Evolutionary conservation across 1,284 basidiomycete species (phyloP), one percentile per base, ranked within the genome.

Genomic region (Xerocomus amazonicus): DNA sequence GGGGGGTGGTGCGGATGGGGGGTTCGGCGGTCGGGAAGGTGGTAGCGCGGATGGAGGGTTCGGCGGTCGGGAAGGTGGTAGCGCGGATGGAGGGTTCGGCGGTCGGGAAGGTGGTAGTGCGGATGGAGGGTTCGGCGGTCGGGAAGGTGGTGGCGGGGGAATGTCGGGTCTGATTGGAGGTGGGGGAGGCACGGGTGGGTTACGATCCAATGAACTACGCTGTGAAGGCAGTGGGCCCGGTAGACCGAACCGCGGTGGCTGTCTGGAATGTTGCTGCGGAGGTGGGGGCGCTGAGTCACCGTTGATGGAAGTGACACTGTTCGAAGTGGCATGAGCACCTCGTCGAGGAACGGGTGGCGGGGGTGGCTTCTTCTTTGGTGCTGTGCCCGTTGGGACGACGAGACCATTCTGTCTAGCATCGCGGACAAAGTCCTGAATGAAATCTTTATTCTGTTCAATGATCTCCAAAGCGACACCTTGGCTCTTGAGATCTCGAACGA

Each of bases 351-450:
- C 71, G 3, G 79, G 74, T 4, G 79, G 80, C 0, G 87, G 84
- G 1, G 84, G 81, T 40, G 73, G 71, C 54, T 84, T 87, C 50
- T 77, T 72, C 61, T 75, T 78, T 37, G 73, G 72, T 12, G 68
- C 58, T 6, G 63, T 50, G n/a, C 44, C 43, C 3, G 52, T 32
- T 40, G 3, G 50, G 28, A 57, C 57, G 26, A 5, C 49, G 23
- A 59, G 31, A 17, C 59, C 56, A 28, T 51, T 47, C 43, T 70
- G 66, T 61, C 77, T 79, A 64, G 67, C 81, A 61, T 87, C 72
- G 28, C 83, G 77, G 17, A 94, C 81, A 64, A 86, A 97, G 57
- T 87, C 79, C 59, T 88, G 87, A 72, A 98, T 96, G 66, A 93
- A 97, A 54, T 90, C 86, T 75, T 89, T 85, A 66, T 97, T 90